Evolutionary conservation across 1,139 yeast species (phyloP), one percentile per base, ranked within the genome.

Genomic region (Meyerozyma smithsonii): DNA sequence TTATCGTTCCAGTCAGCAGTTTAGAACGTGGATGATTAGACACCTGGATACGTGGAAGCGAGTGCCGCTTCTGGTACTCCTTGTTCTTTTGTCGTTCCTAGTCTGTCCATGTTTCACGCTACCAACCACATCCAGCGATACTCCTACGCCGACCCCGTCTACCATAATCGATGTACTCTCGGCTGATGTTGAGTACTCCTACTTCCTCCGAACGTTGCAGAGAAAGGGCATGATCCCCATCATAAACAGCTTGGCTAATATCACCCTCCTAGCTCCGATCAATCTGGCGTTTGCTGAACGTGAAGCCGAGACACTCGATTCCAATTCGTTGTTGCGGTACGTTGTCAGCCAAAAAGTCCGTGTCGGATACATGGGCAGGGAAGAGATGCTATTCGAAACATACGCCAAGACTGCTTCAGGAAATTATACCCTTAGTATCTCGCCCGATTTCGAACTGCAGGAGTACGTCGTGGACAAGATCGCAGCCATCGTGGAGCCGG

Each of bases 211-310:
- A 37, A 65, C 78, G 20, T 52, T 90, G 3, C 97, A 90, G 56
- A 64, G 74, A 38, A 68, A 72, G 36, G 94, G 84, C 10, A 62
- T 85, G 45, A 67, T 92, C 1, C 94, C 95, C 1, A 61, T 65
- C 25, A 59, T 92, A 38, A 90, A 88, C 56, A 65, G 66, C 28
- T 61, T 84, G 45, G 64, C 69, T 28, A 84, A 89, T 56, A 74
- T 83, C 39, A 88, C 97, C 0, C 62, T 90, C 15, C 58, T 88
- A 36, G 97, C 97, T 0, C 97, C 97, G 0, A 74, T 86, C 15
- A 88, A 90, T 61, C 80, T 84, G 51, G 97, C 96, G 1, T 89
- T 85, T 59, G 69, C 64, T 12, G 54, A 48, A 18, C 45, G 45
- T 2, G 49, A 40, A 5, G 21, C 42, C 32, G 48, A 46, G 39